Evolutionary conservation across 2,329 filamentous ascomycete species (phyloP), one percentile per base, ranked within the genome.

Genomic region (Pseudonectria buxi): DNA sequence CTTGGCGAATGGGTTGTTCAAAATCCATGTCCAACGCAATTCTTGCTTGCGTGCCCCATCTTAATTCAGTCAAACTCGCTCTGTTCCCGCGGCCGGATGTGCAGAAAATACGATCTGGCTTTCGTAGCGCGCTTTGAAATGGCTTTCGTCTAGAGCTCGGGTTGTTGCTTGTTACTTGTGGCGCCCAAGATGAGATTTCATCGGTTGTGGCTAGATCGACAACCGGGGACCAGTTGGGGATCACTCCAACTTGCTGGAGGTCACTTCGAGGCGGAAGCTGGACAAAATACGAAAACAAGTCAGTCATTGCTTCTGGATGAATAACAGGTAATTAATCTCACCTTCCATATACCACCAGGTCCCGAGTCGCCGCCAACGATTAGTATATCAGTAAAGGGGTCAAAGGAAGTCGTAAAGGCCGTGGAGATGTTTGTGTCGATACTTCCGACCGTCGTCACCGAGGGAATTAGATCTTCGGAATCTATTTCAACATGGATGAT

Each of bases 311-410:
- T 12, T 16, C 15, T n/a, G 22, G 12, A 34, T 11, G 3, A 24
- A 10, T 7, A 13, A 4, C 6, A 22, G 5, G 18, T 13, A 6
- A 18, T 22, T 5, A 7, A 14, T 32, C 71, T 64, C 58, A 85
- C 79, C 59, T 79, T 77, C 66, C 83, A 90, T 6, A 92, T 70
- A 1, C 81, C 79, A 6, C 89, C 89, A 41, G 81, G 76, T 7
- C 87, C 84, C 35, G 81, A 83, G 45, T 85, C 81, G 1, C 90
- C 88, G 4, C 83, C 84, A 31, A 83, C 77, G 25, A 94, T 73
- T 30, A 95, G 65, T n/a, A 94, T 72, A 56, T 95, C 89, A 3
- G 79, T 78, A 39, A 75, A 78, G 25, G 71, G 65, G 43, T 77
- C 74, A 31, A 75, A 78, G n/a, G 85, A 69, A 35, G 80, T 84